A percentile compares a stretch with the other conserved stretches of the same genome.
Evolutionary conservation across 805 yeast species (phyloP).

Genomic region (Brettanomyces naardenensis): DNA sequence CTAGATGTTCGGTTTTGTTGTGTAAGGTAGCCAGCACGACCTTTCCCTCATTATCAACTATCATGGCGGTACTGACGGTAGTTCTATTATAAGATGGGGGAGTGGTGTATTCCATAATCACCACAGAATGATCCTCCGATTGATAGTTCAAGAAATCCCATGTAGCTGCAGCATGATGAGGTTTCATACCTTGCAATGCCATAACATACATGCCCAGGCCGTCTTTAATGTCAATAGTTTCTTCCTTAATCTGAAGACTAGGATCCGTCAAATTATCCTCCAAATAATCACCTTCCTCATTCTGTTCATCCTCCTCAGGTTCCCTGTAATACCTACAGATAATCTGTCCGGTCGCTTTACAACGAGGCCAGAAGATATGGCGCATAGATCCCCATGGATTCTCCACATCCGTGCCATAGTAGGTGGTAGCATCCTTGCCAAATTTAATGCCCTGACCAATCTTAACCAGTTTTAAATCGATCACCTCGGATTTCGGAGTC

Average conservation of each 20-base stretch:
- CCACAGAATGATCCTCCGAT: constrained; percentile 62
- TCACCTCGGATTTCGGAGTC: constrained; percentile 55
- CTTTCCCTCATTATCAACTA: constrained; percentile 57
- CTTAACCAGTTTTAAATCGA: constrained; percentile 54
- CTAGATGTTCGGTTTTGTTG: constrained; percentile 55
- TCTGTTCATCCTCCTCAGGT: constrained; percentile 8
- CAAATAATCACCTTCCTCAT: constrained; percentile 8
- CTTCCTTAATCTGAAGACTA: constrained; percentile 9
- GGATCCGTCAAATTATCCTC: neutral
- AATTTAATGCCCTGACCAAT: constrained; percentile 78
- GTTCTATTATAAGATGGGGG: constrained; percentile 84
- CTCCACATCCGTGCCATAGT: constrained; percentile 74
- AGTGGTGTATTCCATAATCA: constrained; percentile 92
- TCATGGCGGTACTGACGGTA: constrained; percentile 71
- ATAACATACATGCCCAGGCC: constrained; percentile 76
- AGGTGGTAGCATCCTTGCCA: constrained; percentile 80
- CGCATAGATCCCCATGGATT: constrained; percentile 98
- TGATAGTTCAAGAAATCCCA: constrained; percentile 95
- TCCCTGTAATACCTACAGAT: constrained; percentile 28
- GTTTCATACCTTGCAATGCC: constrained; percentile 99
- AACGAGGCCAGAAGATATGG: constrained; percentile 95
- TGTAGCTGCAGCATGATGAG: constrained; percentile 95
- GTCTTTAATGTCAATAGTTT: constrained; percentile 21
- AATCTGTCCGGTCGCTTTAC: constrained; percentile 59
- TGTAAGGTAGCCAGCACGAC: constrained; percentile 52